Evolutionary conservation across 768 basidiomycete species (phyloP), one percentile per base, ranked within the genome.

Genomic region (Phlegmacium glaucopus): DNA sequence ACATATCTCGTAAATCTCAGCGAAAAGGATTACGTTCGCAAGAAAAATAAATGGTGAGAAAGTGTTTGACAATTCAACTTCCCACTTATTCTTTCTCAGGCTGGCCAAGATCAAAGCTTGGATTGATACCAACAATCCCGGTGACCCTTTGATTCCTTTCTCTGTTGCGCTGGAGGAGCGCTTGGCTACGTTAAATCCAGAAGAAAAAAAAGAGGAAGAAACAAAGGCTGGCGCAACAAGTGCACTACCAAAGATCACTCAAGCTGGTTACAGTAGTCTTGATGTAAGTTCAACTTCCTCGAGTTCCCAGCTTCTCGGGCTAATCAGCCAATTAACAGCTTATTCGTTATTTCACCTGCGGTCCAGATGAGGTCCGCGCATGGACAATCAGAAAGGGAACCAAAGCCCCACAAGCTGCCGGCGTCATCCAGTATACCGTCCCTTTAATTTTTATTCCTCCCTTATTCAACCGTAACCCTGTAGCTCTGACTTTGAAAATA

Each of bases 1-100:
- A 96, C 89, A 42, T 99, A 99, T 72, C 87, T 99, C 42, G 94
- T 97, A 71, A 99, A 99, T 71, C 73, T 99, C 39, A 92, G 89
- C 49, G 94, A 98, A 68, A 80, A 82, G 55, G 96, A 99, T 65
- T 99, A 90, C 60, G 70, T 90, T 50, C 85, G 96, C 54, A 98
- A 97, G 71, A 98, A 97, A 83, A 98, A 97, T 75, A 98, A 97
- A 76, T 98, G 96, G 94, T 87, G 49, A 35, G 62, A 18, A 11
- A 34, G 2, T 22, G 10, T 15, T 29, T 39, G 34, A 17, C 22
- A 7, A 37, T 28, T 17, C 9, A 25, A 9, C 32, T 26, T 28
- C 34, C 18, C n/a, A 8, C 8, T 10, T 30, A 44, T 34, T 22
- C 39, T 13, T 40, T 26, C 22, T 43, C 47, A 90, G 88, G 90